A percentile compares a stretch with the other conserved stretches of the same genome.
These are phyloP conservation scores for Yamadazyma phyllophila DNA, from an alignment of 805 yeast genomes.

Conservation along the genomic window DNA sequence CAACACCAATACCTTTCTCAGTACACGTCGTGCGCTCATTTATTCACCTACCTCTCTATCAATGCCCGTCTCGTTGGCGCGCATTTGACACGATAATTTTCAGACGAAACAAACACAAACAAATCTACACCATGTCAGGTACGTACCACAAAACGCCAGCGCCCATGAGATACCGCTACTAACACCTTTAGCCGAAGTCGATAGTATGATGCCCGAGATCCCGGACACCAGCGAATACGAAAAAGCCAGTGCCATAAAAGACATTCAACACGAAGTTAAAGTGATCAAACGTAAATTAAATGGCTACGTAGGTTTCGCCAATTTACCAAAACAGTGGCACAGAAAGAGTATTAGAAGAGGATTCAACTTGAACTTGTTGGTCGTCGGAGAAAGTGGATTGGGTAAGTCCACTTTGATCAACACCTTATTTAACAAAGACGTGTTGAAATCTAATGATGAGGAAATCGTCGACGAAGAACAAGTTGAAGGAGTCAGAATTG, in stretches of 20 bases:
- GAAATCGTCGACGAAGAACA: conserved; percentile 22
- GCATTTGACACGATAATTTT: conserved; percentile 4
- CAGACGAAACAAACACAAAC: conserved; percentile 15
- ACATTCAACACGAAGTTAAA: conserved; percentile 42
- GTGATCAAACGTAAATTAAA: conserved; percentile 79
- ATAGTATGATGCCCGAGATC: conserved; percentile 16
- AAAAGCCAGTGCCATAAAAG: conserved; percentile 8
- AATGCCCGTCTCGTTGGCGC: not conserved
- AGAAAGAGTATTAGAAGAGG: conserved; percentile 89
- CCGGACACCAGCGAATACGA: conserved; percentile 16
- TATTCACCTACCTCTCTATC: not conserved
- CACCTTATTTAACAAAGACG: conserved; percentile 65
- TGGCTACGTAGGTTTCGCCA: conserved; percentile 95
- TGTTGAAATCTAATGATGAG: conserved; percentile 18
- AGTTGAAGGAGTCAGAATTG: conserved; percentile 28
- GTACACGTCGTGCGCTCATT: not conserved
- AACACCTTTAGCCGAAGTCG: conserved; percentile 14
- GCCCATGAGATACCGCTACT: not conserved
- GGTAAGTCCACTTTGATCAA: conserved; percentile 92
- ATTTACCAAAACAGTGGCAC: conserved; percentile 98
- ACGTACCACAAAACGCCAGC: conserved; percentile 4
- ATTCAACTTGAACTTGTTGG: conserved; percentile 82
- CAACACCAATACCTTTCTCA: too few relatives aligned
- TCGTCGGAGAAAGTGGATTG: conserved; percentile 87
- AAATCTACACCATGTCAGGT: conserved; percentile 14